Percentiles rank a stretch among this genome's conserved stretches.
Conservation (phyloP, 78 protist genomes). For the Parvularia atlantis region DNA sequence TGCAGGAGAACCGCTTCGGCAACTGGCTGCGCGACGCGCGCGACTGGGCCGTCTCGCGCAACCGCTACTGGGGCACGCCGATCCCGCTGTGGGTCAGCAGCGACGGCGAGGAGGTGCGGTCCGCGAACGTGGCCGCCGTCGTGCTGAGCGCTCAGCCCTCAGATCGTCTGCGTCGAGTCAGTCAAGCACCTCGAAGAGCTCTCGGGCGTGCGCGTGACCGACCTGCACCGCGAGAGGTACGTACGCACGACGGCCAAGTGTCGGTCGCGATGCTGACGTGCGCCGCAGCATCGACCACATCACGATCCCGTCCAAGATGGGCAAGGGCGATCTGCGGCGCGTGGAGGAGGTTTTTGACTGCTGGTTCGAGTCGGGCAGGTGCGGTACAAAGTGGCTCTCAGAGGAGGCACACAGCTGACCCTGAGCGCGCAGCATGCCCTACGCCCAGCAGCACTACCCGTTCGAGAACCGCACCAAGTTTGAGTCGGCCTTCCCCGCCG, state of each 20-base stretch:
- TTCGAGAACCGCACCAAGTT: conserved; percentile 88
- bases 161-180: conserved; percentile 64
- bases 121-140: not conserved
- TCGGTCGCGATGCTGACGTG: not conserved
- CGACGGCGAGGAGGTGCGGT: conserved; percentile 75
- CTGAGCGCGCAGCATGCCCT: conserved; percentile 77
- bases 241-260: not conserved
- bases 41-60: conserved; percentile 96
- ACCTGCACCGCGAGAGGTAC: conserved; percentile 58
- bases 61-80: conserved; percentile 99
- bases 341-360: conserved; percentile 98
- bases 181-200: conserved; percentile 76
- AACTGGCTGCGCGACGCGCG: conserved; percentile 95
- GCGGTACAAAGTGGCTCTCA: not conserved
- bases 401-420: not conserved
- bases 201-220: conserved; percentile 63
- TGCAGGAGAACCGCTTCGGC: conserved; percentile 85
- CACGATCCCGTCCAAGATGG: conserved; percentile 82
- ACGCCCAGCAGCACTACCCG: conserved; percentile 98
- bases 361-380: conserved; percentile 99
- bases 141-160: not conserved
- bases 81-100: conserved; percentile 95
- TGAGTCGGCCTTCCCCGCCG: conserved; percentile 96
- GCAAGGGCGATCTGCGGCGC: conserved; percentile 65
- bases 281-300: conserved; percentile 75